Conservation (phyloP, 2,329 filamentous ascomycete genomes). For the Apiospora arundinis region DNA sequence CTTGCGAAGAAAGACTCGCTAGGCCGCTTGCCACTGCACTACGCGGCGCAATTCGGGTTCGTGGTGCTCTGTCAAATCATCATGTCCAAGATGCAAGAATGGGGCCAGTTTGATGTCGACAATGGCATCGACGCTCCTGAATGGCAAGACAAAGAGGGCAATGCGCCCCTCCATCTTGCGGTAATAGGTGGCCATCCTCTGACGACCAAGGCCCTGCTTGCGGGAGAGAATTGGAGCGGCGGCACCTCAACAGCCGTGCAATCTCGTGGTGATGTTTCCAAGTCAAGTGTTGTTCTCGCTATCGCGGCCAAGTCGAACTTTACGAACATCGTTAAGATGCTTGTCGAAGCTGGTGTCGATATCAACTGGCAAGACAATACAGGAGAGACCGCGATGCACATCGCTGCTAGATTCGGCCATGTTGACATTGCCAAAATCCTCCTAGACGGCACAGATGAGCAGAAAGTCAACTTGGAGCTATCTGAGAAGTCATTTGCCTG, state of each 20-base stretch:
- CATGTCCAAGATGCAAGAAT: slow-evolving; percentile 86
- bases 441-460: slow-evolving; percentile 70
- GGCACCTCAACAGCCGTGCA: slow-evolving; percentile 65
- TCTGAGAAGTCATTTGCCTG: slow-evolving; percentile 86
- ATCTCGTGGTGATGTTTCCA: slow-evolving; percentile 73
- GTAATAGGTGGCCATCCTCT: slow-evolving; percentile 90
- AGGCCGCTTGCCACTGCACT: slow-evolving; percentile 86
- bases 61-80: slow-evolving; percentile 88
- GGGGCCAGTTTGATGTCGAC: slow-evolving; percentile 84
- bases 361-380: slow-evolving; percentile 92
- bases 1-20: slow-evolving; percentile 76
- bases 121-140: slow-evolving; percentile 84
- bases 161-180: slow-evolving; percentile 87
- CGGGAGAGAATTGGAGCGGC: slow-evolving; percentile 79
- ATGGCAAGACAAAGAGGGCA: slow-evolving; percentile 94
- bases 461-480: slow-evolving; percentile 79
- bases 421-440: slow-evolving; percentile 79
- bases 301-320: slow-evolving; percentile 91
- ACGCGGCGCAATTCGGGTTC: slow-evolving; percentile 93
- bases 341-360: slow-evolving; percentile 89
- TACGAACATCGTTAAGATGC: slow-evolving; percentile 79
- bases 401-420: slow-evolving; percentile 89
- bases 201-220: slow-evolving; percentile 81
- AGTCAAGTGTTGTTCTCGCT: slow-evolving; percentile 86
- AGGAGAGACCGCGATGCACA: slow-evolving; percentile 89